Evolutionary conservation across 441 rosid genomes (phyloP).

Genomic region (Adansonia rubrostipa): DNA sequence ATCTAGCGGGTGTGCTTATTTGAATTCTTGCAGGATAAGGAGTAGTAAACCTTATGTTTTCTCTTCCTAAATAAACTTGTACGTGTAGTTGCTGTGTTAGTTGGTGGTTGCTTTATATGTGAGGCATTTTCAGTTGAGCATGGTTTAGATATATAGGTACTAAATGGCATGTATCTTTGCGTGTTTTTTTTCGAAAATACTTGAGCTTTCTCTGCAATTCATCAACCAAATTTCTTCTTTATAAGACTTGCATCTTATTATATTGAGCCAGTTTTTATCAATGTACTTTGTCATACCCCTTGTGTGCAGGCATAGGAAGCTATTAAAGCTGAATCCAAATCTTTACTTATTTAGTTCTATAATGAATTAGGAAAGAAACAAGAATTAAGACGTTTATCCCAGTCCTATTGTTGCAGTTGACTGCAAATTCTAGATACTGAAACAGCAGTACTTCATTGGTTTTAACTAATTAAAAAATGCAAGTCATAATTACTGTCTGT

Average conservation of each 20-base stretch:
- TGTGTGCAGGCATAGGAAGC: neutral
- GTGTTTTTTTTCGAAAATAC: neutral
- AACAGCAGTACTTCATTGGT: neutral
- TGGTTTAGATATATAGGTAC: neutral
- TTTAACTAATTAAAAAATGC: neutral
- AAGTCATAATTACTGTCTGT: neutral
- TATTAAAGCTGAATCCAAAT: neutral
- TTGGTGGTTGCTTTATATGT: neutral
- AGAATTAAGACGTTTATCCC: neutral
- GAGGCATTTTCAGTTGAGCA: neutral
- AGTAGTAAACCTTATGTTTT: neutral
- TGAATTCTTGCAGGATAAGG: neutral
- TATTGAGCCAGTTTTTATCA: neutral
- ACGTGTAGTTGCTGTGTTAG: neutral
- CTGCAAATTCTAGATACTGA: neutral
- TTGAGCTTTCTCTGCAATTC: neutral
- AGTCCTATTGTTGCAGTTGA: neutral
- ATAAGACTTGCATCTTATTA: conserved; percentile 9
- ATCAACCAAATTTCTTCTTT: neutral
- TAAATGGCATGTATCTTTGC: neutral
- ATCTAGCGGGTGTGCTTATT: conserved; percentile 8
- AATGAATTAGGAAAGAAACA: neutral
- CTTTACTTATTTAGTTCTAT: neutral
- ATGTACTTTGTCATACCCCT: no score
- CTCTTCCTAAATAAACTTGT: conserved; percentile 7